Evolutionary conservation across 441 rosid genomes (phyloP).

Genomic region (Rhodomyrtus psidioides): DNA sequence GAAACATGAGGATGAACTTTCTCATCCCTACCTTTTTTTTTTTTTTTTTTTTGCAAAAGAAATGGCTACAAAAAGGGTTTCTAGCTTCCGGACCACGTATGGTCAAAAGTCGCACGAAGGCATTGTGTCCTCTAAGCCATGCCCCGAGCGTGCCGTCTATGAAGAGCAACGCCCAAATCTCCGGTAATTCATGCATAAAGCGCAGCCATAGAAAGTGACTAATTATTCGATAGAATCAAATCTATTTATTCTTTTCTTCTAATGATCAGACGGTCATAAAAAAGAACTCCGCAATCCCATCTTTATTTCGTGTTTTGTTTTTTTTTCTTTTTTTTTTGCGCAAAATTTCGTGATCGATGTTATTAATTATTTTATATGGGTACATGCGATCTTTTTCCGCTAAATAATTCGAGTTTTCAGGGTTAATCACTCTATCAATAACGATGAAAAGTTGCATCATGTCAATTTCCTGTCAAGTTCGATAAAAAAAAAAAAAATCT

Average conservation of each 20-base stretch:
- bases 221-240: not conserved
- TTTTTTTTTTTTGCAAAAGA: not conserved
- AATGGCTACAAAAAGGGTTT: not conserved
- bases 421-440: not conserved
- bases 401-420: not conserved
- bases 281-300: not conserved
- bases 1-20: not conserved
- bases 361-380: not conserved
- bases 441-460: not conserved
- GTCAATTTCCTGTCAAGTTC: not conserved
- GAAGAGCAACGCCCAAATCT: not conserved
- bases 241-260: not conserved
- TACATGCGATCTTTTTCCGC: not conserved
- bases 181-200: not conserved
- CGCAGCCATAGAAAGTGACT: not conserved
- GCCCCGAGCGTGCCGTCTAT: no score
- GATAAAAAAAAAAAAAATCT: no score
- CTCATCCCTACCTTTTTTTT: not conserved
- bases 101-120: not conserved
- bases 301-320: not conserved
- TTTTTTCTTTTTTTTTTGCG: not conserved
- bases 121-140: not conserved
- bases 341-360: not conserved
- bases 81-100: not conserved
- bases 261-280: fast-evolving